Base-by-base conservation (phyloP, 2,329 filamentous ascomycete species). In the Fusarium humuli region DNA sequence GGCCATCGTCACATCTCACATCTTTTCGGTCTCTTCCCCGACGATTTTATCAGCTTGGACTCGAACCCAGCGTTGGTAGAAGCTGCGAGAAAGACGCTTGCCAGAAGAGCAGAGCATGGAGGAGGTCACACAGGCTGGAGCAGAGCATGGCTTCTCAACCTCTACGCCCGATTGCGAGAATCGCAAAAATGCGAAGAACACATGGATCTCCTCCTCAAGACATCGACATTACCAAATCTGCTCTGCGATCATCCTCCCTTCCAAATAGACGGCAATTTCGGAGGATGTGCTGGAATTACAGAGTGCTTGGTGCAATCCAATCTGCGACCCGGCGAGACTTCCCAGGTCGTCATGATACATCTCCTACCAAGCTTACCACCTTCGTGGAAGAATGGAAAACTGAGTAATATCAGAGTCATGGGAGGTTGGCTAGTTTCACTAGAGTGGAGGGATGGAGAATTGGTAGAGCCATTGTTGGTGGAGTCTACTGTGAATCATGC, bases 61-160 rank as follows among this genome's bases (percentile, higher is more conserved):
- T 64, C 65, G 0, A 52, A 67, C 0, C 67, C 73, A 0, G 70
- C 73, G 0, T 54, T 80, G 6, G 68, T 70, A 3, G 62, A 67
- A 1, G 79, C 79, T 8, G 77, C 79, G 2, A 71, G 60, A 18
- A 73, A 65, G 8, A 77, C 78, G 0, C 70, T 82, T 2, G 69
- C 75, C 0, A 66, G 76, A 9, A 63, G 79, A 25, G 74, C 76
- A 0, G 75, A 74, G 0, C 71, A 79, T 16, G 79, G 79, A 4
- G 81, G 83, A 7, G 85, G 83, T 0, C 81, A 84, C 54, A 87
- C 84, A 0, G 85, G 85, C 0, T 87, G 85, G 85, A 84, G 83
- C 6, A 79, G 83, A 18, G 83, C 83, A 7, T 87, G 84, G 84
- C 73, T 83, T 1, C 76, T 86, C n/a, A 84, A 82, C 42, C 76